A percentile compares a stretch with the other conserved stretches of the same genome.
These are phyloP conservation scores for Cymbidium sinense DNA, from an alignment of 106 monocot genomes.

Conservation along the genomic window DNA sequence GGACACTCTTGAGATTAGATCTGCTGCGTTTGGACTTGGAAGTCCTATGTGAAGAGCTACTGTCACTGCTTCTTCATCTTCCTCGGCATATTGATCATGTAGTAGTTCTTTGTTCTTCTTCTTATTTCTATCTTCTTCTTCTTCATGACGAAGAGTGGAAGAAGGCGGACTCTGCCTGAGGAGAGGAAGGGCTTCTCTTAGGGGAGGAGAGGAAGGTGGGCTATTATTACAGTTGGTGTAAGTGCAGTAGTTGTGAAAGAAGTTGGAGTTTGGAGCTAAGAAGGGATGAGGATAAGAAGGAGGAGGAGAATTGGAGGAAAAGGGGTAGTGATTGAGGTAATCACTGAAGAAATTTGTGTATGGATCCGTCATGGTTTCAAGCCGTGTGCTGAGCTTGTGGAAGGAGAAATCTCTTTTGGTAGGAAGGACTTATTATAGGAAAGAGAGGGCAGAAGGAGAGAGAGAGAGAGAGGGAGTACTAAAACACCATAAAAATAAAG, in stretches of 20 bases:
- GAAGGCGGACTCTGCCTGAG: constrained; percentile 13
- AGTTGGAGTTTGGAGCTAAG: constrained; percentile 4
- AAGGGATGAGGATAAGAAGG: background rate
- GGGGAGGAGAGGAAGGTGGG: constrained; percentile 33
- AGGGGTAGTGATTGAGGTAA: constrained; percentile 41
- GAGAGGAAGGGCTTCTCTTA: constrained; percentile 47
- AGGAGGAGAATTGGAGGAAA: constrained; percentile 18
- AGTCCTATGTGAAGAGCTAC: constrained; percentile 59
- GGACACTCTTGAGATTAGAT: constrained; percentile 39
- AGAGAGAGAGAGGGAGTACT: constrained; percentile 10
- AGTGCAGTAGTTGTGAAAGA: background rate
- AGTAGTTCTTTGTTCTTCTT: background rate
- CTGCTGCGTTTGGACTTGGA: constrained; percentile 31
- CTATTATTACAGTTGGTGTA: background rate
- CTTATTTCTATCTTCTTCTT: constrained; percentile 2
- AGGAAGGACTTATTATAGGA: background rate
- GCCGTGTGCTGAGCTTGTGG: background rate
- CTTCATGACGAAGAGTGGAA: background rate
- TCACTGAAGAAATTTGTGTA: constrained; percentile 53
- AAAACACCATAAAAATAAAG: no score
- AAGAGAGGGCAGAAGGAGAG: constrained; percentile 12
- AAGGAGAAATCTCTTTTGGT: background rate
- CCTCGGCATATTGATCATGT: background rate
- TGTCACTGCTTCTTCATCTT: constrained; percentile 31
- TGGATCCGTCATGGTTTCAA: constrained; percentile 50